Percentiles rank a stretch among this genome's conserved stretches.
These are phyloP conservation scores for Apostasia shenzhenica DNA, from an alignment of 106 monocot species.

Conservation along the genomic window DNA sequence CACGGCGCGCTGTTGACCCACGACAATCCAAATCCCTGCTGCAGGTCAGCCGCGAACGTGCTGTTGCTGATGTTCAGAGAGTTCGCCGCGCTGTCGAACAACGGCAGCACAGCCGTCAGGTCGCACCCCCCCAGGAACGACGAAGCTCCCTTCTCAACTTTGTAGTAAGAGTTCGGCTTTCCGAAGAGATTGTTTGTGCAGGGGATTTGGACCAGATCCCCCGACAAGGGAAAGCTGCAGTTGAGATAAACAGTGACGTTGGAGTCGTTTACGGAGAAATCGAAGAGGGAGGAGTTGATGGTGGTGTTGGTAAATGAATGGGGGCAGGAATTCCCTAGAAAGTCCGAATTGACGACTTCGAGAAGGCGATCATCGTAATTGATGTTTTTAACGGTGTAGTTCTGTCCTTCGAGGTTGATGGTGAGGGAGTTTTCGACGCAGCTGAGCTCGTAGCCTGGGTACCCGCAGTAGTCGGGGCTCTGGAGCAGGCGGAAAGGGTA, in stretches of 20 bases:
- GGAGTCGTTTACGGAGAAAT: background rate
- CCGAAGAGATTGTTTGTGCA: background rate
- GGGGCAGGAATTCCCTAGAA: background rate
- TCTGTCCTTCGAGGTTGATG: background rate
- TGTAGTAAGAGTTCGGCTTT: background rate
- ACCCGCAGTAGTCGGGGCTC: constrained; percentile 14
- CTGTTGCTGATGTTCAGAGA: background rate
- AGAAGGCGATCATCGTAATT: background rate
- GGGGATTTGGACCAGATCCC: background rate
- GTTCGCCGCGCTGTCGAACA: background rate
- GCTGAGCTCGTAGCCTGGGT: constrained; percentile 9
- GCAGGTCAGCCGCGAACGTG: background rate
- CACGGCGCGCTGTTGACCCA: background rate
- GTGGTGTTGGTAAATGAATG: background rate
- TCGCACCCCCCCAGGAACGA: background rate
- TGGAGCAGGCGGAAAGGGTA: constrained; percentile 11
- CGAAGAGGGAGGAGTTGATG: constrained; percentile 5
- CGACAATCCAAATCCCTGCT: background rate
- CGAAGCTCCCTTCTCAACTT: background rate
- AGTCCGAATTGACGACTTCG: constrained; percentile 1
- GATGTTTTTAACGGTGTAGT: background rate
- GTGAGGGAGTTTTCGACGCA: constrained; percentile 4
- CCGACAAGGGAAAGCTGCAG: background rate
- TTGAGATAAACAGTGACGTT: constrained; percentile 14
- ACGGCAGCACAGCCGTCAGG: background rate